Percentiles rank a stretch among this genome's conserved stretches.
phyloP scores from a whole-genome alignment of 1,139 yeast genomes.

The Taphrina pruni region DNA sequence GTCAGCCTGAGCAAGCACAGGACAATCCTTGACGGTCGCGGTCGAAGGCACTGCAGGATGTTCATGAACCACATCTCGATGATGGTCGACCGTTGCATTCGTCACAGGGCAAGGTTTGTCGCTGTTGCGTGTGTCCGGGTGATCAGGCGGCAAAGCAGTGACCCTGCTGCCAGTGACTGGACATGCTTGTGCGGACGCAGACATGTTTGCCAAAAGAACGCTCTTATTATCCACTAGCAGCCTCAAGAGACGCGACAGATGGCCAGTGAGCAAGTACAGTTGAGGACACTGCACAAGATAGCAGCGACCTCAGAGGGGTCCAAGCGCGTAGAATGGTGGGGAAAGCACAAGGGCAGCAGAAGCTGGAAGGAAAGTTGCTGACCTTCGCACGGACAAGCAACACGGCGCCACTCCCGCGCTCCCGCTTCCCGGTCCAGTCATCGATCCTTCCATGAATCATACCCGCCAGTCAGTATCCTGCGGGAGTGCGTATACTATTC shows the following conservation, averaged over 20 bases:
- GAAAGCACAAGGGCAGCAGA: conserved; percentile 1
- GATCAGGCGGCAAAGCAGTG: conserved; percentile 29
- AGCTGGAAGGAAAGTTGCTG: conserved; percentile 14
- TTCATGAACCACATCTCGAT: conserved; percentile 28
- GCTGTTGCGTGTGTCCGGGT: conserved; percentile 29
- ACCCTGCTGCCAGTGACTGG: conserved; percentile 36
- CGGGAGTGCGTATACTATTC: no score
- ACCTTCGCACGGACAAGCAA: neutral
- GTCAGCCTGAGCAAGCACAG: conserved; percentile 26
- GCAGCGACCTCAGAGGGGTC: no score
- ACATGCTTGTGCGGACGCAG: conserved; percentile 16
- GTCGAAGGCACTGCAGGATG: conserved; percentile 21
- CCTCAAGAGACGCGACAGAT: no score
- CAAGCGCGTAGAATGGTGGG: neutral
- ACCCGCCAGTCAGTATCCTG: no score
- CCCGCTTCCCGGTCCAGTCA: no score
- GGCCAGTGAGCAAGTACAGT: no score
- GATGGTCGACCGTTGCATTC: conserved; percentile 33
- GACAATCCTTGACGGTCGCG: conserved; percentile 39
- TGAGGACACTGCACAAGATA: no score
- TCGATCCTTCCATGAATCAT: no score
- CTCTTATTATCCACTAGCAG: no score
- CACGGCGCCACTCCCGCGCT: conserved; percentile 6
- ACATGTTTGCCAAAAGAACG: neutral
- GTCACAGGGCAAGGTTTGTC: conserved; percentile 35